These are phyloP conservation scores for Zarea fungicola DNA, from an alignment of 2,329 filamentous ascomycete species.

Conservation along the genomic window DNA sequence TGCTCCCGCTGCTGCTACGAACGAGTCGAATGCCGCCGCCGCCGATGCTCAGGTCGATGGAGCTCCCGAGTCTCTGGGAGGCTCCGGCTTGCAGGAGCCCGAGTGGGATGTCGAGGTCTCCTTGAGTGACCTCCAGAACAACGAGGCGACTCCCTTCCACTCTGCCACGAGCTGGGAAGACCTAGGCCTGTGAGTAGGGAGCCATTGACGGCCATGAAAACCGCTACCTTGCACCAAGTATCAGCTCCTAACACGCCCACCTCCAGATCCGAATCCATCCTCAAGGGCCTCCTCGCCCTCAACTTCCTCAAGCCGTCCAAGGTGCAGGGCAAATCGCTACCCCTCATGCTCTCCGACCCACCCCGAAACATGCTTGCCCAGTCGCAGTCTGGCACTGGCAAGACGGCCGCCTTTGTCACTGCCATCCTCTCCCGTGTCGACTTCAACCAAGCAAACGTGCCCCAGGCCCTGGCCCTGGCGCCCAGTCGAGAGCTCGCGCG, in stretches of 20 bases:
- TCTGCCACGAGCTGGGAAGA: conserved; percentile 82
- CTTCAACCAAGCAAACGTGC: conserved; percentile 58
- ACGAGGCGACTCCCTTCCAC: conserved; percentile 80
- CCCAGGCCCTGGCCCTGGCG: conserved; percentile 84
- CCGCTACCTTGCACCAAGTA: too few species aligned
- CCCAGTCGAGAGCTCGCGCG: conserved; percentile 91
- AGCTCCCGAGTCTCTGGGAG: conserved; percentile 32
- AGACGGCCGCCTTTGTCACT: conserved; percentile 93
- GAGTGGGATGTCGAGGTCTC: conserved; percentile 90
- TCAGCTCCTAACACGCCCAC: not conserved
- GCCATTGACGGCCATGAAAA: not conserved
- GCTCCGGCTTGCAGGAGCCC: conserved; percentile 60
- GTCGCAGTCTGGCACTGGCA: conserved; percentile 98
- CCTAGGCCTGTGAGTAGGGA: conserved; percentile 66
- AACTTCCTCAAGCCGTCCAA: conserved; percentile 95
- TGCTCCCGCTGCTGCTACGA: conserved; percentile 18
- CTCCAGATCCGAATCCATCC: conserved; percentile 47
- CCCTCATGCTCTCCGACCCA: conserved; percentile 81
- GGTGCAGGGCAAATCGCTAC: conserved; percentile 92
- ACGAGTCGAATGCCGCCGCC: conserved; percentile 17
- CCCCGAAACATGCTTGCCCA: conserved; percentile 93
- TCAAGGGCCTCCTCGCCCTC: conserved; percentile 73
- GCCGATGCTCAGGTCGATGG: conserved; percentile 33
- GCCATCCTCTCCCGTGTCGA: conserved; percentile 87
- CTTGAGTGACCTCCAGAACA: conserved; percentile 80